Evolutionary conservation across 2,329 filamentous ascomycete species (phyloP), one percentile per base, ranked within the genome.

Genomic region (Cercospora zeae-maydis): DNA sequence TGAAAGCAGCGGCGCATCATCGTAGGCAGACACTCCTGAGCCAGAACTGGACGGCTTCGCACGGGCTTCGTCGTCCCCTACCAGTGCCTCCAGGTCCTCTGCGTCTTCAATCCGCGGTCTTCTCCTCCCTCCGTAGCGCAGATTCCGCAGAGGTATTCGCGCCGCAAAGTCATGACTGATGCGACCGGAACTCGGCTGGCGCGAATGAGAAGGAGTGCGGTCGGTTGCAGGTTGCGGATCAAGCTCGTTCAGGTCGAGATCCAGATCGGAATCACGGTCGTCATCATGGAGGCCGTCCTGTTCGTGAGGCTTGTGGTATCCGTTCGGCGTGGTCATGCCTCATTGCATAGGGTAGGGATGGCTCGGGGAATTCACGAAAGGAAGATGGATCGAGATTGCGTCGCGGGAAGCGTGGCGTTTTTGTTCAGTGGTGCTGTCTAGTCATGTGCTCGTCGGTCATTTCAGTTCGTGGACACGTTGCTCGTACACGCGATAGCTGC

Each of bases 211-310:
- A 51, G 24, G 62, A 11, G 57, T 37, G 65, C 49, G 70, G 66
- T 62, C 53, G 21, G 63, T 31, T 21, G 61, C 73, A 74, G 60
- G 70, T 16, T 70, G 71, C 21, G 90, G 89, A 74, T 93, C 90
- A 69, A 95, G 86, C 80, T 93, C 91, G 72, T 91, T 84, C 69
- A 92, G 83, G 71, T 93, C 89, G 72, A 95, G 82, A 66, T 91
- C 88, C 70, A 88, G 85, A 75, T 93, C 89, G 55, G 88, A 91
- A 75, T 93, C 90, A 74, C 69, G 67, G 49, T 72, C 68, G 62
- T 72, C 59, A 63, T 87, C 81, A 71, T 80, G 77, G 64, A 83
- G 83, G 64, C 84, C 86, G 77, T 89, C 86, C 77, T 87, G 87
- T 73, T 84, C 83, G 75, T 88, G 83, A 73, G 84, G 77, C 67